Conservation (phyloP, 352 stramenopile genomes). For the Pythium graminicola region DNA sequence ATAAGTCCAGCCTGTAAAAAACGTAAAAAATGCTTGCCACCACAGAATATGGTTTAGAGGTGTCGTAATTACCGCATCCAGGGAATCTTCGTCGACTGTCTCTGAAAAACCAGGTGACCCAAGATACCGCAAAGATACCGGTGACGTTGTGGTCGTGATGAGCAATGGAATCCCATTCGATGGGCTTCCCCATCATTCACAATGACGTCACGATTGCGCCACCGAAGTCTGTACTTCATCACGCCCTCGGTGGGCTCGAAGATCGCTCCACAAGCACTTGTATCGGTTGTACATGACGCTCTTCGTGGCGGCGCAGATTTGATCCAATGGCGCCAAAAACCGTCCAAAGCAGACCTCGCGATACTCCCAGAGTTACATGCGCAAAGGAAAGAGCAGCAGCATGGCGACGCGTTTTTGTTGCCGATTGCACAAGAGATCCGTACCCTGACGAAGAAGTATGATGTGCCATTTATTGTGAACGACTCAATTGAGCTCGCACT, state of each 20-base stretch:
- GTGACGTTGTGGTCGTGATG: not conserved
- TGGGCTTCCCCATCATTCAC: no score
- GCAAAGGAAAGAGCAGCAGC: conserved; percentile 20
- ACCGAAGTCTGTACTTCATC: conserved; percentile 54
- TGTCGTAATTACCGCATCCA: conserved; percentile 6
- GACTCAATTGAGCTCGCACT: conserved; percentile 45
- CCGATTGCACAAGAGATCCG: conserved; percentile 33
- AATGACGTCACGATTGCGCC: conserved; percentile 14
- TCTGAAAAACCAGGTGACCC: not conserved
- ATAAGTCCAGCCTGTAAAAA: conserved; percentile 4
- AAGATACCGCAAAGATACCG: not conserved
- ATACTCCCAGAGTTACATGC: conserved; percentile 21
- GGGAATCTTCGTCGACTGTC: conserved; percentile 6
- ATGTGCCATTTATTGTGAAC: conserved; percentile 50
- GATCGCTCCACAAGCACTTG: conserved; percentile 23
- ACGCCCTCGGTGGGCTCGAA: conserved; percentile 35
- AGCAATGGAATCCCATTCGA: no score
- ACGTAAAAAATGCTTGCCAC: conserved; percentile 14
- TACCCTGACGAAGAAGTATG: conserved; percentile 27
- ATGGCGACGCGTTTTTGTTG: conserved; percentile 27
- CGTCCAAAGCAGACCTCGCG: conserved; percentile 25
- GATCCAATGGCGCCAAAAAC: conserved; percentile 54
- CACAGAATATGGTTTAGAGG: conserved; percentile 9
- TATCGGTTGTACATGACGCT: conserved; percentile 34
- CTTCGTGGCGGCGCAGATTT: conserved; percentile 39